Conservation (phyloP, 148 eudicot genomes). For the Talinum fruticosum region DNA sequence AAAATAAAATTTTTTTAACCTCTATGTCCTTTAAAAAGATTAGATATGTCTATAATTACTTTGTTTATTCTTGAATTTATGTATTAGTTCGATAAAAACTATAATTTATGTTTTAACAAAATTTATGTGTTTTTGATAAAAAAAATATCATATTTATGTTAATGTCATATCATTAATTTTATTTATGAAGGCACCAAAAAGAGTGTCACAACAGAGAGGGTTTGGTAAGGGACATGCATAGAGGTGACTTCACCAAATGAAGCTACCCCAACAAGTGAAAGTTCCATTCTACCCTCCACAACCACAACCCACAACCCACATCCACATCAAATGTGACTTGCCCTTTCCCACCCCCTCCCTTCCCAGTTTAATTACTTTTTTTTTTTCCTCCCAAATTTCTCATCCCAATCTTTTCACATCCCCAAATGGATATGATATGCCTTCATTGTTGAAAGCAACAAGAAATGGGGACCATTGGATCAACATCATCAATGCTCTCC, state of each 20-base stretch:
- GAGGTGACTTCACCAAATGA: neutral
- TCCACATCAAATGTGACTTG: neutral
- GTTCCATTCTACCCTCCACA: neutral
- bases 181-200: neutral
- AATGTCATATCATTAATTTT: neutral
- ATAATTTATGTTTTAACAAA: too few species aligned
- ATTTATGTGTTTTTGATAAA: too few species aligned
- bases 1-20: too few species aligned
- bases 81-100: too few species aligned
- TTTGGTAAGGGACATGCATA: neutral
- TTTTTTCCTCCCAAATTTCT: neutral
- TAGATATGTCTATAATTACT: too few species aligned
- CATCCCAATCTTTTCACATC: neutral
- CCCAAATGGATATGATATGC: neutral
- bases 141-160: too few species aligned
- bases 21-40: too few species aligned
- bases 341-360: neutral
- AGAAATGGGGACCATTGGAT: neutral
- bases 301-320: neutral
- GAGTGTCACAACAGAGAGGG: slow-evolving; percentile 1
- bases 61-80: too few species aligned
- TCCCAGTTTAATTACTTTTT: too few species aligned
- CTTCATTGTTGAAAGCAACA: neutral
- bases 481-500: neutral
- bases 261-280: neutral